Evolutionary conservation across 73 alveolate genomes (phyloP).

Genomic region (Effrenium voratum): DNA sequence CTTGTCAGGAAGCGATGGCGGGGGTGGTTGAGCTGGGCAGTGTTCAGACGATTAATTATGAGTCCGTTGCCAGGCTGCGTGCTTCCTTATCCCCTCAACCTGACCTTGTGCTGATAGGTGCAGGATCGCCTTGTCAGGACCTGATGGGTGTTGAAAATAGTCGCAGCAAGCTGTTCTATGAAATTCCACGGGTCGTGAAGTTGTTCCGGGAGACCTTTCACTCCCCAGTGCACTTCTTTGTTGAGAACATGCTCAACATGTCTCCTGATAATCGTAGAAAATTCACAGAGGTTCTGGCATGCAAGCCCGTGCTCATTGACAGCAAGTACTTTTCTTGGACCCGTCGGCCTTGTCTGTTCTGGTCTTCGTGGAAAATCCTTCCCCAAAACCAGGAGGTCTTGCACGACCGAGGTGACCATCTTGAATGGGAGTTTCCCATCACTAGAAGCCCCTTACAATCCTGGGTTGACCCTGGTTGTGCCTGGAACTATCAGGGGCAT

Average conservation of each 20-base stretch:
- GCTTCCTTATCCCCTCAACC: background rate
- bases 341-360: background rate
- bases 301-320: background rate
- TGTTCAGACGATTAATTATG: background rate
- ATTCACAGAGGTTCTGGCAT: background rate
- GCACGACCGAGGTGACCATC: background rate
- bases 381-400: background rate
- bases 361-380: background rate
- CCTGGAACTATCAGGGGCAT: background rate
- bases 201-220: background rate
- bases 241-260: background rate
- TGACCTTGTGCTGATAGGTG: background rate
- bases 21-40: constrained; percentile 25
- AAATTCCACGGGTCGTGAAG: background rate
- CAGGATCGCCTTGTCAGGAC: constrained; percentile 13
- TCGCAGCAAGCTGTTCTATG: background rate
- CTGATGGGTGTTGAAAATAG: background rate
- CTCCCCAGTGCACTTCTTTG: background rate
- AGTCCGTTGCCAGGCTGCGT: background rate
- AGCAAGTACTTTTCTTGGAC: background rate
- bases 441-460: background rate
- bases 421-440: background rate
- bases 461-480: background rate
- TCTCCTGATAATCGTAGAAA: background rate
- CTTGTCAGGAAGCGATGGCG: constrained; percentile 18